Percentiles rank a stretch among this genome's conserved stretches.
These are phyloP conservation scores for Hypoxylon lenormandii DNA, from an alignment of 495 filamentous ascomycete genomes.

Conservation along the genomic window DNA sequence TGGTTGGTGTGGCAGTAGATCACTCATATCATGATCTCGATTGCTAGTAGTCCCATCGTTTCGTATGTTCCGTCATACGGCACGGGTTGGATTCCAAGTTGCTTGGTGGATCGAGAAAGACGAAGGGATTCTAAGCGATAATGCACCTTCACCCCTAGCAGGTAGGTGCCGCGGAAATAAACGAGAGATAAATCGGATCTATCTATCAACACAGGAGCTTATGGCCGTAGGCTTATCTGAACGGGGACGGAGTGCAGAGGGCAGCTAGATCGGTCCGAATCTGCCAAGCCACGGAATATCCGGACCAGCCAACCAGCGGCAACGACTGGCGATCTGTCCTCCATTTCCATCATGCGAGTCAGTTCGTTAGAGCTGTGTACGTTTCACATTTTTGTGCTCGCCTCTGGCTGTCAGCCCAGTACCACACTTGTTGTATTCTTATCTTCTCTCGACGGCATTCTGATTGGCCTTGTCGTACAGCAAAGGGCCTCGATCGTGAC, in stretches of 20 bases:
- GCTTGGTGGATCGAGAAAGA: too few species aligned
- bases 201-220: neutral
- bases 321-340: slow-evolving; percentile 1
- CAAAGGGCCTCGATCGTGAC: neutral
- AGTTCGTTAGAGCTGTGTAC: neutral
- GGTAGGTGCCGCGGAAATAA: too few species aligned
- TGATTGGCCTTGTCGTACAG: slow-evolving; percentile 1
- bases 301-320: neutral
- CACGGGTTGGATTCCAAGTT: too few species aligned
- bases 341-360: neutral
- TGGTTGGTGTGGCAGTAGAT: neutral
- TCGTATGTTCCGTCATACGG: neutral
- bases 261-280: slow-evolving; percentile 38
- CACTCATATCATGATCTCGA: neutral
- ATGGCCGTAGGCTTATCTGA: neutral
- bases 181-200: too few species aligned
- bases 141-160: too few species aligned
- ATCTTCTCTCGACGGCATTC: neutral
- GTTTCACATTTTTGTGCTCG: neutral
- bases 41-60: neutral
- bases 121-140: too few species aligned
- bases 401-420: neutral
- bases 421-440: neutral
- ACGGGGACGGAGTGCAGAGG: neutral
- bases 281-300: slow-evolving; percentile 33